These are phyloP conservation scores for Beauveria asiatica DNA, from an alignment of 2,329 filamentous ascomycete species.

Conservation along the genomic window DNA sequence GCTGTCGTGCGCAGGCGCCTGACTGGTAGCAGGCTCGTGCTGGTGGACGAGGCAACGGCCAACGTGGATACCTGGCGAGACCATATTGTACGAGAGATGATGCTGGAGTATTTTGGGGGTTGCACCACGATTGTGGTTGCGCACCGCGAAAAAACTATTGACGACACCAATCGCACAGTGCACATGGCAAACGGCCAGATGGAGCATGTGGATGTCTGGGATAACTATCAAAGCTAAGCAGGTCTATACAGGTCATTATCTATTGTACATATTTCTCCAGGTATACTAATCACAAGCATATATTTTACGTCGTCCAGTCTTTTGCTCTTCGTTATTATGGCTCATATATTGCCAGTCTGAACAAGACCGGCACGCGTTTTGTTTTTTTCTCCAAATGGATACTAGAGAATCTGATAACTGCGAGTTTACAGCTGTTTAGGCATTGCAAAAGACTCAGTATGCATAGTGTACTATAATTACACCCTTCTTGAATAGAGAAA, in stretches of 20 bases:
- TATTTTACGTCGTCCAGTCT: too few species aligned
- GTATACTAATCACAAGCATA: too few species aligned
- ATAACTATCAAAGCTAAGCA: background rate
- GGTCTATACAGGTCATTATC: background rate
- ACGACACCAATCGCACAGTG: background rate
- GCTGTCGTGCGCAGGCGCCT: conserved; percentile 23
- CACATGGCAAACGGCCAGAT: background rate
- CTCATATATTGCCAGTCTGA: too few species aligned
- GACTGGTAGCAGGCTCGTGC: background rate
- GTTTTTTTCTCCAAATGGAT: too few species aligned
- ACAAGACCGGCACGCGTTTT: too few species aligned
- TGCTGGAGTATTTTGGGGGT: background rate
- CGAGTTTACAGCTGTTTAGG: too few species aligned
- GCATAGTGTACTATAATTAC: background rate
- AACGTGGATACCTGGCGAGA: background rate
- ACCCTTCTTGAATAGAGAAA: background rate
- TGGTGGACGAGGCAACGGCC: conserved; percentile 6
- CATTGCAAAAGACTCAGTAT: background rate
- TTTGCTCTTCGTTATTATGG: too few species aligned
- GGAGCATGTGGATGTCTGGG: background rate
- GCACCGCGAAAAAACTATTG: background rate
- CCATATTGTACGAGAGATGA: background rate
- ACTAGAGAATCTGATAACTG: too few species aligned
- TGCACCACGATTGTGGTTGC: conserved; percentile 2
- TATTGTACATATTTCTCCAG: background rate